A percentile compares a stretch with the other conserved stretches of the same genome.
phyloP scores from a whole-genome alignment of 2,329 filamentous ascomycete genomes.

The Ascochyta pisi region DNA sequence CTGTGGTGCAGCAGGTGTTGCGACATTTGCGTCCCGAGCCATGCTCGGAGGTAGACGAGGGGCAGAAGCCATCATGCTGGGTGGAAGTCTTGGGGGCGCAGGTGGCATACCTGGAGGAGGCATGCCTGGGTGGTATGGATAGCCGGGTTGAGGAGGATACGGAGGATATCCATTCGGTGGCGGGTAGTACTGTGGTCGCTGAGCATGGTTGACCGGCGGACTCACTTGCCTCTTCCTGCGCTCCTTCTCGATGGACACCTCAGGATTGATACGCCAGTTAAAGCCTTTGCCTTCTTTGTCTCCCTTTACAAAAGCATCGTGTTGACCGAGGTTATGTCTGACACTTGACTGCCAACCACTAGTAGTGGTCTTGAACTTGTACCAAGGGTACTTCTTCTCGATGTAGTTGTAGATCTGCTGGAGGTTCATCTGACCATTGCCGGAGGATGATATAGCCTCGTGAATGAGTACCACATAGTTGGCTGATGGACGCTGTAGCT shows the following conservation, averaged over 20 bases:
- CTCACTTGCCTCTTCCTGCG: constrained; percentile 59
- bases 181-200: constrained; percentile 42
- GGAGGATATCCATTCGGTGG: constrained; percentile 39
- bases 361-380: constrained; percentile 65
- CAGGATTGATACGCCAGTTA: constrained; percentile 67
- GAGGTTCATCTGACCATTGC: constrained; percentile 64
- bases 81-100: constrained; percentile 38
- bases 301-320: constrained; percentile 66
- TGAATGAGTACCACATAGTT: constrained; percentile 71
- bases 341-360: constrained; percentile 72
- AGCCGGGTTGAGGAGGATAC: constrained; percentile 36
- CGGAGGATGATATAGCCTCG: constrained; percentile 65
- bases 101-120: constrained; percentile 40
- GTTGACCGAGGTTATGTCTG: constrained; percentile 67
- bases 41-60: constrained; percentile 49
- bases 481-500: constrained; percentile 71
- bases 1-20: constrained; percentile 34
- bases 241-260: constrained; percentile 66
- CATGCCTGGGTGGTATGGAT: constrained; percentile 41
- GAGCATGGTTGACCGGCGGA: constrained; percentile 47
- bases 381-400: constrained; percentile 69
- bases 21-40: constrained; percentile 37
- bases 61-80: constrained; percentile 33
- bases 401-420: constrained; percentile 72
- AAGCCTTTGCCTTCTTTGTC: constrained; percentile 68